Percentiles rank a stretch among this genome's conserved stretches.
Evolutionary conservation across 225 moss, liverwort and hornwort genomes (phyloP).

Genomic region (Marchantia paleacea): DNA sequence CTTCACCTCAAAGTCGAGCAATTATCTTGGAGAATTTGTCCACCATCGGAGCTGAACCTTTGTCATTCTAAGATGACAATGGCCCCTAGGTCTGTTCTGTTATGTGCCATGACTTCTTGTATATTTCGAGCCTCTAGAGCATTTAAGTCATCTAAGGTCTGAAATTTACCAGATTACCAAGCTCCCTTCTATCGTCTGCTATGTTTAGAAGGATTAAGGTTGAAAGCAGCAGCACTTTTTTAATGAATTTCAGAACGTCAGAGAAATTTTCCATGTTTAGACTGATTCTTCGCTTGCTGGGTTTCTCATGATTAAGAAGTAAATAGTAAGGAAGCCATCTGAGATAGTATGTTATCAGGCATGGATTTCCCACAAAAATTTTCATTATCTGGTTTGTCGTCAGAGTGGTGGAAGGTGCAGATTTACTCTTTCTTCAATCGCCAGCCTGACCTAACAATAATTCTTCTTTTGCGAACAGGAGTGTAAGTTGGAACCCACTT

Average conservation of each 20-base stretch:
- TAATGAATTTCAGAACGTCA: neutral
- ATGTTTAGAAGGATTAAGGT: neutral
- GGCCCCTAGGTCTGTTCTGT: conserved; percentile 16
- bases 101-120: neutral
- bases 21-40: neutral
- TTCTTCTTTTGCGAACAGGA: conserved; percentile 1
- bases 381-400: neutral
- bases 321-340: neutral
- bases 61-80: conserved; percentile 11
- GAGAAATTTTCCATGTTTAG: neutral
- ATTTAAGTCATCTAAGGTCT: neutral
- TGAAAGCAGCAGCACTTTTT: neutral
- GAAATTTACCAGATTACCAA: neutral
- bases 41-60: neutral
- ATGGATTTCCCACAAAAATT: neutral
- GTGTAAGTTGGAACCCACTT: conserved; percentile 37
- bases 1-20: neutral
- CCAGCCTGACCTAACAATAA: neutral
- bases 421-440: no score
- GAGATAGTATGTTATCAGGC: neutral
- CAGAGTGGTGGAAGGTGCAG: no score
- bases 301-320: neutral
- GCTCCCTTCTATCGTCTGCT: neutral
- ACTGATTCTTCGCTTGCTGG: neutral
- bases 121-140: neutral